Percentiles rank a stretch among this genome's conserved stretches.
These are phyloP conservation scores for Leavenworthia alabamica DNA, from an alignment of 345 rosid species.

Conservation along the genomic window DNA sequence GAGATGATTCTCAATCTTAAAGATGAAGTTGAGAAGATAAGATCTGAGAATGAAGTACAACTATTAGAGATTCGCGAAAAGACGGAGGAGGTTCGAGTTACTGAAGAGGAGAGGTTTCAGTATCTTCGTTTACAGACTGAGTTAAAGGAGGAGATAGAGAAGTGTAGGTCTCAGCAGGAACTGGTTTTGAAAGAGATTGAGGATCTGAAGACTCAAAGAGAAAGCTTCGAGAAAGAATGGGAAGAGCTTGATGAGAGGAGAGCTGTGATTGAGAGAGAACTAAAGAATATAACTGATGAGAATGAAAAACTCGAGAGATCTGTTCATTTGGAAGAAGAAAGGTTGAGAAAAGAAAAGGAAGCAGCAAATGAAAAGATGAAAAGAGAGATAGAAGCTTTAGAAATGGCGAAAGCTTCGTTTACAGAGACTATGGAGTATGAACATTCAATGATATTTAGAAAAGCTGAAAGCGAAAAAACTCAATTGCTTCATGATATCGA, in stretches of 20 bases:
- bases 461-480: constrained; percentile 65
- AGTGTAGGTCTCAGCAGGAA: constrained; percentile 67
- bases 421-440: constrained; percentile 71
- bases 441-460: constrained; percentile 44
- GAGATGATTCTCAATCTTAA: constrained; percentile 47
- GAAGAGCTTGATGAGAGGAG: constrained; percentile 80
- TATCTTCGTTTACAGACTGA: constrained; percentile 66
- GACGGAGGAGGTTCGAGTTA: constrained; percentile 52
- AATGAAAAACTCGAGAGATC: constrained; percentile 60
- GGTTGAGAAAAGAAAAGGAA: constrained; percentile 55
- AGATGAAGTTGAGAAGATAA: constrained; percentile 61
- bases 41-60: constrained; percentile 54
- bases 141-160: constrained; percentile 65
- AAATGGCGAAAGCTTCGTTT: constrained; percentile 63
- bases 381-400: constrained; percentile 61
- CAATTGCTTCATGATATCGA: constrained; percentile 69
- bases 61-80: constrained; percentile 52
- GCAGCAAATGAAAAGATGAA: constrained; percentile 42
- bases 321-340: constrained; percentile 61
- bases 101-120: constrained; percentile 76
- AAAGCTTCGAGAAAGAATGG: constrained; percentile 93
- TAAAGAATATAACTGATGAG: constrained; percentile 42
- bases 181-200: constrained; percentile 74
- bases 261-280: constrained; percentile 46
- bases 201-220: constrained; percentile 76